Conservation (phyloP, 2,329 filamentous ascomycete genomes). For the Cadophora sp. region DNA sequence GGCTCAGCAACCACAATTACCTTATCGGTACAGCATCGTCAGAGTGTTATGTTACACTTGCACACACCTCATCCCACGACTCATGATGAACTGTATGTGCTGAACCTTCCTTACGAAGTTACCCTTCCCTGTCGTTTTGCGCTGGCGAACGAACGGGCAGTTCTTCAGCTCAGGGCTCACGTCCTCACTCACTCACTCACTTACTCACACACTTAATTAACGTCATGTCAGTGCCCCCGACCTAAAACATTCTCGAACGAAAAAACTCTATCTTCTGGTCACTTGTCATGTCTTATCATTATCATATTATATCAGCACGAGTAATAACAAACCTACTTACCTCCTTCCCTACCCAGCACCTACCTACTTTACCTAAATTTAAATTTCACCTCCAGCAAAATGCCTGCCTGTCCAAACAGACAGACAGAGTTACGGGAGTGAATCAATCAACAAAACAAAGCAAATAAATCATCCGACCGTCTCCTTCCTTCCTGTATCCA, state of each 20-base stretch:
- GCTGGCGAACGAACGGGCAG: not conserved
- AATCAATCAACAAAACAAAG: not conserved
- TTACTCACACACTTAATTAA: not conserved
- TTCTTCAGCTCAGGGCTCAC: not conserved
- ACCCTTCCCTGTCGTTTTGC: no score
- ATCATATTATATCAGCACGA: no score
- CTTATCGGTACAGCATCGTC: not conserved
- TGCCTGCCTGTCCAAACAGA: no score
- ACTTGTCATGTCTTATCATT: no score
- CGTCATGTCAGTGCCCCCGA: conserved; percentile 1
- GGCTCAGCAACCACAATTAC: not conserved
- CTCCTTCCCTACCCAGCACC: no score
- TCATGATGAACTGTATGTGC: conserved; percentile 7
- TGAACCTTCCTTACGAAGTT: not conserved
- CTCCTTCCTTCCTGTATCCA: no score
- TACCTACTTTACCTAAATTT: no score
- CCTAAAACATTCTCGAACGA: conserved; percentile 13
- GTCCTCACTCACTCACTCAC: not conserved
- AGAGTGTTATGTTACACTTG: conserved; percentile 12
- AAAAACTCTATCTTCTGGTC: conserved; percentile 1
- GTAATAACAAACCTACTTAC: no score
- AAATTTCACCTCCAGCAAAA: not conserved
- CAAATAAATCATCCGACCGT: not conserved
- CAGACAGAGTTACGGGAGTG: not conserved
- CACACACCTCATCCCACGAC: not conserved